Evolutionary conservation across 768 basidiomycete genomes (phyloP).

Genomic region (Pholiota conissans): DNA sequence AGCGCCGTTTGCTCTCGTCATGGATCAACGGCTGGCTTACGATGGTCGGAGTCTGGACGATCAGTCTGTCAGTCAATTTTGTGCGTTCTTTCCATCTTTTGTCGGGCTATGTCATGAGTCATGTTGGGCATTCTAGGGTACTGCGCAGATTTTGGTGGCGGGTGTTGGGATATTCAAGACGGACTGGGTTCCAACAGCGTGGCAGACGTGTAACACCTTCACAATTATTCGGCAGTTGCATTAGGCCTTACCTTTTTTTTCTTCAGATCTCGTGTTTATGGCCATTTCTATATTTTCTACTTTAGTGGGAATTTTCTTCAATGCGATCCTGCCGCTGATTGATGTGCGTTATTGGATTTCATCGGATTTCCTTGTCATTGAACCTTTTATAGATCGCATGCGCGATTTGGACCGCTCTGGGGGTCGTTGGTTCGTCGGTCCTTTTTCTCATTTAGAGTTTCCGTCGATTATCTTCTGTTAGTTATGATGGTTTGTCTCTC

Average conservation of each 20-base stretch:
- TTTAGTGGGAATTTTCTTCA: conserved; percentile 56
- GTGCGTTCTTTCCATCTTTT: conserved; percentile 26
- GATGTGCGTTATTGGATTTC: conserved; percentile 37
- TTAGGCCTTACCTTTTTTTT: conserved; percentile 2
- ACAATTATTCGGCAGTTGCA: background rate
- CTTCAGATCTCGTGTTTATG: conserved; percentile 54
- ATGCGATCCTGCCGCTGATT: conserved; percentile 46
- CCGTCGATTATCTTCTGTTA: conserved; percentile 15
- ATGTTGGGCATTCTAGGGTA: too few relatives aligned
- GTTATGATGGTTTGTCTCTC: conserved; percentile 59
- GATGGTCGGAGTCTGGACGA: conserved; percentile 68
- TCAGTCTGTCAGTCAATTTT: conserved; percentile 66
- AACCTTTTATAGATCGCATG: conserved; percentile 44
- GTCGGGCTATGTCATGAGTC: too few relatives aligned
- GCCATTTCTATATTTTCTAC: conserved; percentile 49
- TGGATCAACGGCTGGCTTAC: conserved; percentile 75
- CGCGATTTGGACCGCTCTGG: conserved; percentile 62
- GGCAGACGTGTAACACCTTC: conserved; percentile 51
- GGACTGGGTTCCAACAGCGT: conserved; percentile 55
- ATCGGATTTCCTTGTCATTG: background rate
- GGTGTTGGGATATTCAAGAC: conserved; percentile 59
- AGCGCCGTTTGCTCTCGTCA: conserved; percentile 48
- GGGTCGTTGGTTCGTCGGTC: conserved; percentile 43
- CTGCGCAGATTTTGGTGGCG: conserved; percentile 59
- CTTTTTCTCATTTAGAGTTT: background rate